phyloP scores from a whole-genome alignment of 768 basidiomycete species.

The Suillus brevipes region DNA sequence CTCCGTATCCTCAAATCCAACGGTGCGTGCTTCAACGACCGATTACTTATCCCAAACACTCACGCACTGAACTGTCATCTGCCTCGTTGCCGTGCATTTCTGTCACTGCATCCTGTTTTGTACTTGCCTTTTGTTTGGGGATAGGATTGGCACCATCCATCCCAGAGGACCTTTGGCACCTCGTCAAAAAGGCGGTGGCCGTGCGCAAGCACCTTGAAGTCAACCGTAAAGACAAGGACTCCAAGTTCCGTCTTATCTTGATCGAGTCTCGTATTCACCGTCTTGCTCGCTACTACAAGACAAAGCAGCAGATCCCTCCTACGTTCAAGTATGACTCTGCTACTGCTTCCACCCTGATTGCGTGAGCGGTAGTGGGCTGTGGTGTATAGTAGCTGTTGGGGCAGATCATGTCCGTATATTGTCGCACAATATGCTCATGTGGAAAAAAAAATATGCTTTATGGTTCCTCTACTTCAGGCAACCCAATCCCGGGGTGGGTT shows the following conservation, averaged over 20 bases:
- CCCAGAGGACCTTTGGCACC: constrained; percentile 99
- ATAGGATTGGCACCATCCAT: constrained; percentile 95
- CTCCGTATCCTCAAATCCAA: constrained; percentile 95
- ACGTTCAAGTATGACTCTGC: constrained; percentile 98
- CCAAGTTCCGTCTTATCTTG: constrained; percentile 93
- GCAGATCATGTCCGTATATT: not conserved
- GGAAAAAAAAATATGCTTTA: no score
- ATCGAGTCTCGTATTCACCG: constrained; percentile 99
- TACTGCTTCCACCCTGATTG: constrained; percentile 90
- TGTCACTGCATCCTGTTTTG: constrained; percentile 8
- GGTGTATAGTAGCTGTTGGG: not conserved
- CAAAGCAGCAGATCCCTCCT: constrained; percentile 95
- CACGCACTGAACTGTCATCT: constrained; percentile 23
- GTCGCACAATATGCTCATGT: no score
- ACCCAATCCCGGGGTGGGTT: not conserved
- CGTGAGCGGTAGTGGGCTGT: constrained; percentile 41
- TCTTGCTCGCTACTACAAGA: constrained; percentile 98
- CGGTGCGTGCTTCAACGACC: constrained; percentile 53
- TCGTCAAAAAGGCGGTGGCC: constrained; percentile 99
- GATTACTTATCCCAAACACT: constrained; percentile 11
- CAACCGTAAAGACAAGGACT: constrained; percentile 99
- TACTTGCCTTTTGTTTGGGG: constrained; percentile 50
- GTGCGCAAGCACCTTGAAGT: constrained; percentile 98
- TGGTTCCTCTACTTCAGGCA: not conserved
- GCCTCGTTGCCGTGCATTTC: constrained; percentile 6